phyloP scores from a whole-genome alignment of 2,329 filamentous ascomycete genomes.

The Phaeophleospora eucalypticola region DNA sequence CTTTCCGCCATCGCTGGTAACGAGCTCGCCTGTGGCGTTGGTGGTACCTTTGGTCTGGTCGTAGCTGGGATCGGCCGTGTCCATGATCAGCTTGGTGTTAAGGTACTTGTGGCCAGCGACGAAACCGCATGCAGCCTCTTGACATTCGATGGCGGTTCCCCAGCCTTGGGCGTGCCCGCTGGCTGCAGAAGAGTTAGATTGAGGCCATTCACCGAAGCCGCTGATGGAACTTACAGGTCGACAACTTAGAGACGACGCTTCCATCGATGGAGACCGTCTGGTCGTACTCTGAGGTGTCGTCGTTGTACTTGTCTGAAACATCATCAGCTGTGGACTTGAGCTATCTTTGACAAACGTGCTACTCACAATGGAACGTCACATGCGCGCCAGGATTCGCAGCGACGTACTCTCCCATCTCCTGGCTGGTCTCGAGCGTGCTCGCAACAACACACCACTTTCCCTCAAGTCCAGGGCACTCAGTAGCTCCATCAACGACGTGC shows the following conservation, averaged over 20 bases:
- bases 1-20: constrained; percentile 40
- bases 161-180: constrained; percentile 8
- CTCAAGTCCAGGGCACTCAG: constrained; percentile 9
- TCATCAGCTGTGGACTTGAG: not conserved
- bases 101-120: constrained; percentile 41
- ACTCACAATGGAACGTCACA: constrained; percentile 41
- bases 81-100: constrained; percentile 37
- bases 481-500: constrained; percentile 1
- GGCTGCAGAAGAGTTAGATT: not conserved
- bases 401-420: constrained; percentile 15
- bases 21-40: constrained; percentile 41
- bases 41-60: constrained; percentile 36
- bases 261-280: constrained; percentile 32
- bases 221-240: constrained; percentile 37
- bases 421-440: constrained; percentile 38
- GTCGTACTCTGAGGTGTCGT: constrained; percentile 39
- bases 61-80: constrained; percentile 37
- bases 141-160: constrained; percentile 15
- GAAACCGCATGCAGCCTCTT: constrained; percentile 38
- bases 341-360: not conserved
- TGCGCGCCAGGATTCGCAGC: constrained; percentile 25
- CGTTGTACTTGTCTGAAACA: constrained; percentile 36
- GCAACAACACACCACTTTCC: constrained; percentile 43
- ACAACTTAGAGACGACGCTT: constrained; percentile 40
- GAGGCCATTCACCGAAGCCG: too few relatives aligned